Evolutionary conservation across 768 basidiomycete species (phyloP).

Genomic region (Lentinula detonsa): DNA sequence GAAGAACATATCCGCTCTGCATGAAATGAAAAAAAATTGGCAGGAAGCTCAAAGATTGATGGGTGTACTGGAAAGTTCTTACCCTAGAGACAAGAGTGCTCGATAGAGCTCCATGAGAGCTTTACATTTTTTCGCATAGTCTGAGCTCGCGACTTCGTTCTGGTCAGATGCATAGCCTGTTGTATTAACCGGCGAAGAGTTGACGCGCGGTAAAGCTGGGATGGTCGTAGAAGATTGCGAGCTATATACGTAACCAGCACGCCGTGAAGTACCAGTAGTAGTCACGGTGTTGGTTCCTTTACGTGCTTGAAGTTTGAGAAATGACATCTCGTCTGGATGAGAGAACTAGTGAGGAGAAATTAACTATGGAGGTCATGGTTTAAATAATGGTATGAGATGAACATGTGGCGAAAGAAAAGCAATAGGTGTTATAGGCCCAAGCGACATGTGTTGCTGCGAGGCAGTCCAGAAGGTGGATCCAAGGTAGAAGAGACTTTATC

Average conservation of each 20-base stretch:
- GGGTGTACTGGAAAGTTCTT: background rate
- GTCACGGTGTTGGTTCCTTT: background rate
- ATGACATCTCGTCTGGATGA: background rate
- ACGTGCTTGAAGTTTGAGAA: background rate
- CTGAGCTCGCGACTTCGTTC: background rate
- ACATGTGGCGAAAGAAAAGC: background rate
- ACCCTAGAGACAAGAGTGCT: constrained; percentile 27
- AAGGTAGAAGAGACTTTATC: background rate
- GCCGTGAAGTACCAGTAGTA: too few relatives aligned
- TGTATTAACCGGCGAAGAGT: background rate
- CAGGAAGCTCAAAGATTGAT: background rate
- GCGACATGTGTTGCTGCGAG: background rate
- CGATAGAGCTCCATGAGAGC: constrained; percentile 27
- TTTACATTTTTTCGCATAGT: constrained; percentile 25
- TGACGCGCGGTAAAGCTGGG: background rate
- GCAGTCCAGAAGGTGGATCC: background rate
- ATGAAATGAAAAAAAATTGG: background rate
- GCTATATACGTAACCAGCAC: too few relatives aligned
- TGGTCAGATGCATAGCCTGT: background rate
- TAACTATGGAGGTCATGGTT: background rate
- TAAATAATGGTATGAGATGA: background rate
- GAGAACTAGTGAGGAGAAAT: background rate
- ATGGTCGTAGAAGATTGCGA: too few relatives aligned
- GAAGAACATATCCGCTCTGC: constrained; percentile 22
- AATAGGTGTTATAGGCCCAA: too few relatives aligned